Conservation (phyloP, 495 filamentous ascomycete species). For the Immersiella caudata region DNA sequence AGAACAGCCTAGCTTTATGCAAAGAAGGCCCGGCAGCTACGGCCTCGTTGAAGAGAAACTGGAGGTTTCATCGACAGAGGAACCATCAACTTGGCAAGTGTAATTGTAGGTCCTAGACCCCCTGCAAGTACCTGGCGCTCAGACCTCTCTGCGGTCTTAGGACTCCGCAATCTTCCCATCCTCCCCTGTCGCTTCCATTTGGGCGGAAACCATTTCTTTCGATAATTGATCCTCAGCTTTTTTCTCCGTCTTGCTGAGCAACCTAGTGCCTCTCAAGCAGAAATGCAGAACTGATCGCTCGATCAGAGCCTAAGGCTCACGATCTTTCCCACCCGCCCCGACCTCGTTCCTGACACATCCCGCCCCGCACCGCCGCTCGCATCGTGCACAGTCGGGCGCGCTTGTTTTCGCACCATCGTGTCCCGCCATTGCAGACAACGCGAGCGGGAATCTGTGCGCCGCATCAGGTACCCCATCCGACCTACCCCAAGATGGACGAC, state of each 20-base stretch:
- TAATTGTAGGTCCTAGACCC: neutral
- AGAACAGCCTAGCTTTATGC: neutral
- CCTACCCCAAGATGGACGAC: conserved; percentile 28
- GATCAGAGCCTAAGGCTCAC: neutral
- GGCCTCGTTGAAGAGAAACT: neutral
- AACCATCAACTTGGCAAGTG: neutral
- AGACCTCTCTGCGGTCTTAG: neutral
- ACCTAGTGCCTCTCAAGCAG: neutral
- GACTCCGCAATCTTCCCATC: neutral
- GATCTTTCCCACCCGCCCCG: neutral
- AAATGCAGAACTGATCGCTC: neutral
- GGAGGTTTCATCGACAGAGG: neutral
- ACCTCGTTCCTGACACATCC: neutral
- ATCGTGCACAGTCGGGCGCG: neutral
- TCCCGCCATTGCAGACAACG: neutral
- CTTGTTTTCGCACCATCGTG: neutral
- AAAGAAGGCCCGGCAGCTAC: neutral
- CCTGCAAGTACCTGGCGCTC: neutral
- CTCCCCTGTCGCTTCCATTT: neutral
- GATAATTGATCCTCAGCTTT: neutral
- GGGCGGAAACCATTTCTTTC: neutral
- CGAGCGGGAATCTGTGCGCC: conserved; percentile 10
- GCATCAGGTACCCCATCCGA: neutral
- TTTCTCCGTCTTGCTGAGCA: neutral
- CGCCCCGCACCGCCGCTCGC: neutral